Base-by-base conservation (phyloP, 257 asterid genomes). In the Jaltomata sinuosa region DNA sequence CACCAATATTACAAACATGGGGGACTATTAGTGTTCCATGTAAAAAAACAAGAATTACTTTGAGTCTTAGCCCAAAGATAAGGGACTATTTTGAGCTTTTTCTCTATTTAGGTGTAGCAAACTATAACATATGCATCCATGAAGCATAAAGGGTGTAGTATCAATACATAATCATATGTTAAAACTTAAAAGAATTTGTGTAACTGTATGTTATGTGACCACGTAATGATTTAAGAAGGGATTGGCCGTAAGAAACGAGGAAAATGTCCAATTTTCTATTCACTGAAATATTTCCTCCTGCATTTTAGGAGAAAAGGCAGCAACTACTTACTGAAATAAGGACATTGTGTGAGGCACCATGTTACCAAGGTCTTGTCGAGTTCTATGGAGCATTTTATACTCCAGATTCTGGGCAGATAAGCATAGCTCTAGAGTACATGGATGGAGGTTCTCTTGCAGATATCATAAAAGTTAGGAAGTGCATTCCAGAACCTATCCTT, bases 361-460 rank as follows among this genome's bases (percentile, higher is more conserved):
- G 91, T 87, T 92, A 90, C 89, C 88, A 91, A 85, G 98, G 98
- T 32, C 98, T 94, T 40, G 99, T 95, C 38, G 97, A 95, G 79
- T 97, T 97, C 86, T 97, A 94, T 76, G 99, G 99, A 52, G 98
- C 99, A 36, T 96, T 94, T 88, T 96, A 96, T 83, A 94, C 95
- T 78, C 99, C 99, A 38, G 98, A 94, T 87, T 96, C 99, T 34
- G 99, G 99, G 68, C 99, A 96, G 88, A 96, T 96, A 80, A 94
- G 98, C 89, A 96, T 96, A 88, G 99, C 99, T 64, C 91, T 97
- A 79, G 99, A 97, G 89, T 97, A 94, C 89, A 93, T 97, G 98
- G 97, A 94, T 86, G 99, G 99, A 80, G 98, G 99, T 59, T 94
- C 99, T 85, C 89, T 97, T 77, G 97, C 98, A n/a, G 99, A 97